Conservation (phyloP, 139 green algal species). For the Picochlorum sp. region DNA sequence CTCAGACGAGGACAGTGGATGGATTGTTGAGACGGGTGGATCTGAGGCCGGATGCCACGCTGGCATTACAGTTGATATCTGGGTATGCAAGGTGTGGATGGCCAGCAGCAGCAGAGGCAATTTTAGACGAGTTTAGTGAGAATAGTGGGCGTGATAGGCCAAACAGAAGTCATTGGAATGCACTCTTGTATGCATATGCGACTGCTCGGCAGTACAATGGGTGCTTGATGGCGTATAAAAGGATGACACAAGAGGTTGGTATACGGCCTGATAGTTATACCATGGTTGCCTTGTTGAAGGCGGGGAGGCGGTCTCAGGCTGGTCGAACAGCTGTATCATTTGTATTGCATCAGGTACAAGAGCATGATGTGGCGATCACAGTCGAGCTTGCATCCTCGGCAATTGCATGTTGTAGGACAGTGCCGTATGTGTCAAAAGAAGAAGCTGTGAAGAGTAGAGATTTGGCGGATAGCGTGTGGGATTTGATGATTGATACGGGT, state of each 20-base stretch:
- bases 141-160: neutral
- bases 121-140: conserved; percentile 15
- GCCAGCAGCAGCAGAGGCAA: conserved; percentile 1
- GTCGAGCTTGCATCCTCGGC: conserved; percentile 14
- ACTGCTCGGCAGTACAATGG: neutral
- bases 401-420: conserved; percentile 12
- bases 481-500: neutral
- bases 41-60: conserved; percentile 1
- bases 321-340: conserved; percentile 9
- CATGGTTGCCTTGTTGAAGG: conserved; percentile 18
- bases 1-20: conserved; percentile 10
- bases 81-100: conserved; percentile 5
- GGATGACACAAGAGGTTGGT: conserved; percentile 5
- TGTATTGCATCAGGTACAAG: conserved; percentile 1
- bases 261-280: conserved; percentile 17
- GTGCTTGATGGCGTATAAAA: conserved; percentile 11
- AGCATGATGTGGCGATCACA: conserved; percentile 6
- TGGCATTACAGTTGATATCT: conserved; percentile 8
- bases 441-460: neutral
- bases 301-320: neutral
- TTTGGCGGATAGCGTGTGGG: neutral
- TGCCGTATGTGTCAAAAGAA: neutral
- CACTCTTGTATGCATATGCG: conserved; percentile 20
- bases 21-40: conserved; percentile 16
- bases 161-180: conserved; percentile 29